Evolutionary conservation across 2,329 filamentous ascomycete genomes (phyloP), one percentile per base, ranked within the genome.

Genomic region (Neurospora sp.): DNA sequence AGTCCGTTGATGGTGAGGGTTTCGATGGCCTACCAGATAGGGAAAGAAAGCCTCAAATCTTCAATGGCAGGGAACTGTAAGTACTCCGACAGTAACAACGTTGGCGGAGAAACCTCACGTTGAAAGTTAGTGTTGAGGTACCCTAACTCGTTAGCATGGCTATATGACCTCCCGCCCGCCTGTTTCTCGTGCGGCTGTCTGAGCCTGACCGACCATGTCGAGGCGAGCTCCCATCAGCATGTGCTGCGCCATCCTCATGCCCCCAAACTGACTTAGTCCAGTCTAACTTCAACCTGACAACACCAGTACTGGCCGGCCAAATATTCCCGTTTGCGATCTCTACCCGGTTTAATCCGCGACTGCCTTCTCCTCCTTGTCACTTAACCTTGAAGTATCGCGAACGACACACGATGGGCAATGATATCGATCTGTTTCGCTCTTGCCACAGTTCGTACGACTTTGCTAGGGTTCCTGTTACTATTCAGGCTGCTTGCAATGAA

Each of bases 31-130:
- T 11, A 46, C 6, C 0, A n/a, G n/a, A 46, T 2, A 12, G 41
- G n/a, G 5, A 4, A 46, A 46, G 43, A 46, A 46, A 46, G 43
- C 43, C 43, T 23, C 10, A 2, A 12, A 12, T 1, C 0, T 23
- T 2, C 19, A 11, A 52, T 52, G 19, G 8, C 8, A 2, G 19
- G 28, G 28, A 28, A 28, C 28, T 28, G 3, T 8, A 5, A 28
- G 19, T 23, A 52, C 43, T 15, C 28, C 4, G 6, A 6, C 2
- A 33, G 52, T 36, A 36, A 62, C 52, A 17, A 0, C 0, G 10
- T 33, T 17, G 28, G 3, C 1, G 0, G 1, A 5, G 15, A 0
- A n/a, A 5, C 0, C 12, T 1, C 52, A 17, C 12, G 2, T n/a
- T 4, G 4, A 5, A n/a, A 8, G 52, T 33, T 62, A 33, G 52